Evolutionary conservation across 345 rosid species (phyloP).

Genomic region (Rhodamnia rubescens): DNA sequence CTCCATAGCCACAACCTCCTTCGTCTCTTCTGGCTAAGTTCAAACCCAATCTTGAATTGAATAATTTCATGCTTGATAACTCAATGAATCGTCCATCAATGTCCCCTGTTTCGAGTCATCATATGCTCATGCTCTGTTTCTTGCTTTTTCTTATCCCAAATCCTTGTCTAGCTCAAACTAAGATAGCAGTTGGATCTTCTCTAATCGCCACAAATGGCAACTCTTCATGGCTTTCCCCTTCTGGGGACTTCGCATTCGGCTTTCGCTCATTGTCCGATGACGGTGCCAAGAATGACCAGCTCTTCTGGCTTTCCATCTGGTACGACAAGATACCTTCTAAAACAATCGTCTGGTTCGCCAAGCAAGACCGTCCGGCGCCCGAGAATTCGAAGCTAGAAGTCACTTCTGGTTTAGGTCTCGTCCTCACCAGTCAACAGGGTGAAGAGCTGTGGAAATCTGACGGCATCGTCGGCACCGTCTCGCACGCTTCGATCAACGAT

Average conservation of each 20-base stretch:
- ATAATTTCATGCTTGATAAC: neutral
- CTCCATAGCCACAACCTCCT: neutral
- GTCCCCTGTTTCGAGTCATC: neutral
- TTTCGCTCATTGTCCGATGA: neutral
- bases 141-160: neutral
- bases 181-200: neutral
- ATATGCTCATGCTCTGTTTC: neutral
- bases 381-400: constrained; percentile 10
- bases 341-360: constrained; percentile 20
- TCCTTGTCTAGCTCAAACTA: neutral
- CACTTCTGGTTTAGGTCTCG: neutral
- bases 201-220: neutral
- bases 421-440: constrained; percentile 7
- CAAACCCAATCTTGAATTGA: neutral
- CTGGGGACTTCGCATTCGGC: constrained; percentile 24
- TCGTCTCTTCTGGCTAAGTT: neutral
- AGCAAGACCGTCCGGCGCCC: neutral
- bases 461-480: neutral
- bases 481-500: constrained; percentile 12
- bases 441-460: constrained; percentile 12
- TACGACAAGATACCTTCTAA: constrained; percentile 12
- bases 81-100: neutral
- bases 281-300: neutral
- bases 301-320: constrained; percentile 23
- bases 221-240: constrained; percentile 18